Conservation (phyloP, 106 monocot species). For the Platanthera zijinensis region DNA sequence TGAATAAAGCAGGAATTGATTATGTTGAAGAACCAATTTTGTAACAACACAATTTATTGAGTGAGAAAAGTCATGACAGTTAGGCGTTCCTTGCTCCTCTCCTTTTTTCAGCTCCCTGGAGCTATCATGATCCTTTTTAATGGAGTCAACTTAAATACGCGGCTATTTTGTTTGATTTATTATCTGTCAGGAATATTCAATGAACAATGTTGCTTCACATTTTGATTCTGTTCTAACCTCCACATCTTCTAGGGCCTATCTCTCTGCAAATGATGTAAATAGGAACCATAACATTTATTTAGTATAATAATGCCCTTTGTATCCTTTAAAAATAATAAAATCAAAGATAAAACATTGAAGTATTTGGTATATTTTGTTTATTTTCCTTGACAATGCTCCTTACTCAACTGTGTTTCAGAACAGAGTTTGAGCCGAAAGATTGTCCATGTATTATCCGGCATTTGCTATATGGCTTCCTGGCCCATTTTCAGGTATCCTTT, state of each 20-base stretch:
- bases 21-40: too few relatives aligned
- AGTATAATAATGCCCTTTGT: neutral
- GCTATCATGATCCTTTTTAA: neutral
- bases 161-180: neutral
- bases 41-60: too few relatives aligned
- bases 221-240: neutral
- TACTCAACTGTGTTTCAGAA: slow-evolving; percentile 18
- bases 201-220: neutral
- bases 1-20: too few relatives aligned
- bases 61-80: neutral
- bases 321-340: neutral
- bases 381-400: slow-evolving; percentile 4
- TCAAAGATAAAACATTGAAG: neutral
- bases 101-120: neutral
- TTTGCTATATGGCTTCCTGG: slow-evolving; percentile 86
- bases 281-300: neutral
- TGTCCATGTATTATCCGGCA: slow-evolving; percentile 86
- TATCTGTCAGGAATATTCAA: neutral
- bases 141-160: neutral
- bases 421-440: slow-evolving; percentile 96
- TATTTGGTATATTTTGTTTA: neutral
- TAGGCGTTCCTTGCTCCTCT: neutral
- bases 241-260: neutral
- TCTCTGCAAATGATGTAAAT: neutral
- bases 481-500: slow-evolving; percentile 77